A percentile compares a stretch with the other conserved stretches of the same genome.
Conservation (phyloP, 495 filamentous ascomycete genomes). For the Barbatosphaeria neglecta region DNA sequence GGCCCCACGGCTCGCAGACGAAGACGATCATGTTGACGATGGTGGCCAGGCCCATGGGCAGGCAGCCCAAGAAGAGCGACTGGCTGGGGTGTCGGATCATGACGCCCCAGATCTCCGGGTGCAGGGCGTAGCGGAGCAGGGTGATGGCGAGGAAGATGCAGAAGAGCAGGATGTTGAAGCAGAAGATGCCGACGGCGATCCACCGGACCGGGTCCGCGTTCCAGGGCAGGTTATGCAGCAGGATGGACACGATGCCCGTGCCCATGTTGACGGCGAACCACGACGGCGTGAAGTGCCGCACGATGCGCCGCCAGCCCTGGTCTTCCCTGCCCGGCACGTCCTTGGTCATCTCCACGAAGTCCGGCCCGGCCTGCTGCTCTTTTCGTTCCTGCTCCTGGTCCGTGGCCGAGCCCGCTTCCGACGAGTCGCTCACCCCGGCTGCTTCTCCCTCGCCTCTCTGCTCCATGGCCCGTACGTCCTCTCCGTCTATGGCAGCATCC, state of each 20-base stretch:
- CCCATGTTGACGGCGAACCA: conserved; percentile 52
- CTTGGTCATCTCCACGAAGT: neutral
- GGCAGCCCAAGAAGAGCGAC: conserved; percentile 48
- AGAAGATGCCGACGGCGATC: conserved; percentile 73
- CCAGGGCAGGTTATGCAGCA: conserved; percentile 46
- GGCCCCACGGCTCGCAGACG: conserved; percentile 5
- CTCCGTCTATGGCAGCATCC: neutral
- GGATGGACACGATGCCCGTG: conserved; percentile 51
- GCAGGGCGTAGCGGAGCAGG: conserved; percentile 43
- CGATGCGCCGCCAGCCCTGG: conserved; percentile 30
- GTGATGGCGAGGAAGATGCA: conserved; percentile 20
- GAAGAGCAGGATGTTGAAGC: conserved; percentile 57
- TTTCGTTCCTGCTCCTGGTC: neutral
- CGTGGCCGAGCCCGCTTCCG: neutral
- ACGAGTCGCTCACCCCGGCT: too few relatives aligned
- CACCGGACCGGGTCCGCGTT: conserved; percentile 43
- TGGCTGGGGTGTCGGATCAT: conserved; percentile 50
- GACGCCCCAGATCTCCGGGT: conserved; percentile 41
- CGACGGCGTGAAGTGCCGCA: conserved; percentile 39
- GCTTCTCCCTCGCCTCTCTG: too few relatives aligned
- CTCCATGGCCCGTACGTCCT: neutral
- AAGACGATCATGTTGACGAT: conserved; percentile 14
- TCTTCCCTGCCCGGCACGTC: conserved; percentile 15
- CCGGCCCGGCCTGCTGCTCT: neutral
- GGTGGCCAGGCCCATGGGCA: conserved; percentile 53